phyloP scores from a whole-genome alignment of 2,329 filamentous ascomycete species.

The Aspergillus cejpii region DNA sequence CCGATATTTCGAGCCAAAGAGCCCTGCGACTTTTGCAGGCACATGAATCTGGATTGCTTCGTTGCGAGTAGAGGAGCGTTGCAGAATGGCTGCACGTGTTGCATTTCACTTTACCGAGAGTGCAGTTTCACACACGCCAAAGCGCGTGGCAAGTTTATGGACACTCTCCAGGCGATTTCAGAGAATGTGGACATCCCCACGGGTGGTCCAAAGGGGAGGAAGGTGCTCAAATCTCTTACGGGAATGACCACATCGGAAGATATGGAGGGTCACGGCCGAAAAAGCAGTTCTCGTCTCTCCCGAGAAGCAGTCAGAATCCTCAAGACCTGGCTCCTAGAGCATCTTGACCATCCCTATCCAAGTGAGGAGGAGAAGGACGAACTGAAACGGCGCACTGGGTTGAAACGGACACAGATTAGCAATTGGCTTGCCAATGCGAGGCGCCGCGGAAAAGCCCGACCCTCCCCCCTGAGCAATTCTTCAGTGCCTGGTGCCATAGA shows the following conservation, averaged over 20 bases:
- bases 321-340: constrained; percentile 76
- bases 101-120: constrained; percentile 43
- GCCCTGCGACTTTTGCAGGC: constrained; percentile 43
- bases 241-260: constrained; percentile 32
- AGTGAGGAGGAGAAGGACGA: constrained; percentile 79
- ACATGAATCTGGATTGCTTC: constrained; percentile 44
- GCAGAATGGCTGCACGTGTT: constrained; percentile 43
- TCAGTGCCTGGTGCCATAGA: constrained; percentile 66
- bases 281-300: constrained; percentile 70
- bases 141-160: constrained; percentile 37
- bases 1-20: constrained; percentile 43
- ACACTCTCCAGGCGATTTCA: constrained; percentile 41
- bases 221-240: constrained; percentile 38
- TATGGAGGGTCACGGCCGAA: constrained; percentile 44
- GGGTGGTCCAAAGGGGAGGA: constrained; percentile 36
- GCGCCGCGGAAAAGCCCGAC: constrained; percentile 68
- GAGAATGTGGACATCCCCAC: constrained; percentile 39
- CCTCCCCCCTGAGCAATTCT: constrained; percentile 57
- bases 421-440: constrained; percentile 92
- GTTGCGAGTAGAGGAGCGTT: constrained; percentile 41
- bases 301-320: constrained; percentile 71
- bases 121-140: constrained; percentile 44
- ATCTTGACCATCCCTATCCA: constrained; percentile 78
- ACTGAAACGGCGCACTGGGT: constrained; percentile 68
- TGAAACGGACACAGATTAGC: constrained; percentile 76